Conservation (phyloP, 306 rosid species). For the Fagus sylvatica region DNA sequence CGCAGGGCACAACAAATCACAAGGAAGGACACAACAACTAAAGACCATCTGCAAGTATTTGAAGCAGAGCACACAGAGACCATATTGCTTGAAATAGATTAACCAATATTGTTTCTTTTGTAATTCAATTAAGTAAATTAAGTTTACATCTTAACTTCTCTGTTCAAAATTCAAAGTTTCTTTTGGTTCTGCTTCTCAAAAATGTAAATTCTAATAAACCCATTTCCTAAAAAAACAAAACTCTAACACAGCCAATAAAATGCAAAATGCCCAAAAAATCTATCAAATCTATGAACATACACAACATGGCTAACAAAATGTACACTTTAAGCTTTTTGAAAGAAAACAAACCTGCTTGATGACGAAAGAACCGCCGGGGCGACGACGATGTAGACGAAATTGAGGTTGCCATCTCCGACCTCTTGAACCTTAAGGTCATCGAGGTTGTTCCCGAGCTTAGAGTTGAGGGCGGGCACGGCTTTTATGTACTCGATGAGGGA, state of each 20-base stretch:
- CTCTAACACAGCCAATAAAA: not conserved
- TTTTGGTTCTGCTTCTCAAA: not conserved
- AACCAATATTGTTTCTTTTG: too few relatives aligned
- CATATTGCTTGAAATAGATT: too few relatives aligned
- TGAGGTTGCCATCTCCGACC: slow-evolving; percentile 97
- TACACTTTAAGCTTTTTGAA: not conserved
- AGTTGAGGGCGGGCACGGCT: slow-evolving; percentile 66
- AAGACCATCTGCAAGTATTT: too few relatives aligned
- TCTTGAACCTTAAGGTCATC: slow-evolving; percentile 59
- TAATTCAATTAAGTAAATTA: too few relatives aligned
- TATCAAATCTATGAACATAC: not conserved
- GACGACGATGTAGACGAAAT: slow-evolving; percentile 65
- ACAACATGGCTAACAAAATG: not conserved
- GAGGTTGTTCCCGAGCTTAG: slow-evolving; percentile 52
- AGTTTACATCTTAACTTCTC: too few relatives aligned
- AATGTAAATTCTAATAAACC: not conserved
- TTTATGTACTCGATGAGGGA: slow-evolving; percentile 68
- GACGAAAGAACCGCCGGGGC: slow-evolving; percentile 69
- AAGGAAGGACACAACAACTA: not conserved
- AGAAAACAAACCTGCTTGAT: slow-evolving; percentile 65
- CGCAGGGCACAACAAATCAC: not conserved
- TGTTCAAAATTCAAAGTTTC: not conserved
- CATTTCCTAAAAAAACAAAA: not conserved
- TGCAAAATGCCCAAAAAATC: slow-evolving; percentile 4
- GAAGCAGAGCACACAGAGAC: too few relatives aligned